Conservation (phyloP, 148 eudicot genomes). For the Rhododendron mucronatum region DNA sequence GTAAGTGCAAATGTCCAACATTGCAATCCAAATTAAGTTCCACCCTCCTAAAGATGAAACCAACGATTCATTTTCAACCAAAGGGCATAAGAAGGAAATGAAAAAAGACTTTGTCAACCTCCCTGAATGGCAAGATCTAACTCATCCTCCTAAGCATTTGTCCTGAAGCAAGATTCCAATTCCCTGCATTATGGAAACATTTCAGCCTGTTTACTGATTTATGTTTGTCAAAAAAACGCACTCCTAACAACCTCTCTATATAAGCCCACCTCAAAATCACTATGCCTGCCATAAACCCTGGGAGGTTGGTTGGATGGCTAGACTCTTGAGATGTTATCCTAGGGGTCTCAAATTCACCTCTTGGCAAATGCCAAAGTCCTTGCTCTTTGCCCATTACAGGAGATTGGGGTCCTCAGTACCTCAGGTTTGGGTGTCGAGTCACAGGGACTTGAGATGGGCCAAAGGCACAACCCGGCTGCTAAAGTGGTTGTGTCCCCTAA, state of each 20-base stretch:
- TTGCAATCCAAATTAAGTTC: neutral
- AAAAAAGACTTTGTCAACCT: neutral
- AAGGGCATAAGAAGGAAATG: neutral
- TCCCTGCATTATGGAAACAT: neutral
- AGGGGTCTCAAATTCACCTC: neutral
- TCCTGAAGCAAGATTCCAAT: neutral
- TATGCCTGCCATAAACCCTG: neutral
- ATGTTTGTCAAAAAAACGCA: neutral
- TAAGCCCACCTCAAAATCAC: neutral
- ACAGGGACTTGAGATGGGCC: neutral
- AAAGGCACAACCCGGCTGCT: neutral
- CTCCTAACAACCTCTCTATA: neutral
- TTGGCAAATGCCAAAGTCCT: neutral
- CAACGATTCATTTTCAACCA: neutral
- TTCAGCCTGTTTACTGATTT: neutral
- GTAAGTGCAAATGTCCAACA: slow-evolving; percentile 12
- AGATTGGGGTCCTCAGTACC: neutral
- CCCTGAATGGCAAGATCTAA: neutral
- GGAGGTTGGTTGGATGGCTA: neutral
- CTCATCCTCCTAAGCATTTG: neutral
- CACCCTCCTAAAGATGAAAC: neutral
- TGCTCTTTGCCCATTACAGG: neutral
- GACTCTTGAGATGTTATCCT: neutral
- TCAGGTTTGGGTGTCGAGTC: neutral
- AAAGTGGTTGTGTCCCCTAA: neutral